Percentiles rank a stretch among this genome's conserved stretches.
Evolutionary conservation across 768 basidiomycete genomes (phyloP).

Genomic region (Harrya chromipes): DNA sequence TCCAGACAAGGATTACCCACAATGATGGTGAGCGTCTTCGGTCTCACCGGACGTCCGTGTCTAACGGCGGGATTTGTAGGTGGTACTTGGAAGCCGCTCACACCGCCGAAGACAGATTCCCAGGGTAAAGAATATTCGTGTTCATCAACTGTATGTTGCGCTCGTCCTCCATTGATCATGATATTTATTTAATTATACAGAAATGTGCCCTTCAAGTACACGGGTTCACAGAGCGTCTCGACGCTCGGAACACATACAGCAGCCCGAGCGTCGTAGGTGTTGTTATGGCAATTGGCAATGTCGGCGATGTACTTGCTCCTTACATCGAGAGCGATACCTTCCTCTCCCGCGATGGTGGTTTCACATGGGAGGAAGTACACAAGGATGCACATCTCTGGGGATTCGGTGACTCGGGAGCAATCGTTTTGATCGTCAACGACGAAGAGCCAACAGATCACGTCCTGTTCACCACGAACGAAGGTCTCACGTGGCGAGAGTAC

Average conservation of each 20-base stretch:
- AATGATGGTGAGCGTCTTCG: constrained; percentile 72
- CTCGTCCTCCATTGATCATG: background rate
- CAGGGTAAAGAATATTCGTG: constrained; percentile 72
- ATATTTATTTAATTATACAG: constrained; percentile 37
- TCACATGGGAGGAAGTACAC: constrained; percentile 98
- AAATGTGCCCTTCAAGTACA: constrained; percentile 87
- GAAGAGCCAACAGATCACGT: constrained; percentile 90
- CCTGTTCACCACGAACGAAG: constrained; percentile 88
- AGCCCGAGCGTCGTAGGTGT: constrained; percentile 90
- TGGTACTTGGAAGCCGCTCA: constrained; percentile 81
- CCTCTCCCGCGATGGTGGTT: constrained; percentile 93
- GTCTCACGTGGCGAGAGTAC: constrained; percentile 84
- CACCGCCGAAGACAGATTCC: constrained; percentile 74
- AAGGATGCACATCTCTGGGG: constrained; percentile 98
- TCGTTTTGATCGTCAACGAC: constrained; percentile 93
- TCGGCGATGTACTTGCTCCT: constrained; percentile 75
- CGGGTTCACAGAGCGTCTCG: constrained; percentile 91
- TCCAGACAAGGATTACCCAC: constrained; percentile 90
- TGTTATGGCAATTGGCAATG: constrained; percentile 95
- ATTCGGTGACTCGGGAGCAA: constrained; percentile 94
- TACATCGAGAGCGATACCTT: constrained; percentile 94
- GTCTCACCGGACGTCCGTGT: background rate
- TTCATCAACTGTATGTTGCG: constrained; percentile 50
- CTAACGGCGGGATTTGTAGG: constrained; percentile 40
- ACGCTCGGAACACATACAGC: constrained; percentile 90